Evolutionary conservation across 306 rosid species (phyloP).

Genomic region (Gynostemma pentaphyllum): DNA sequence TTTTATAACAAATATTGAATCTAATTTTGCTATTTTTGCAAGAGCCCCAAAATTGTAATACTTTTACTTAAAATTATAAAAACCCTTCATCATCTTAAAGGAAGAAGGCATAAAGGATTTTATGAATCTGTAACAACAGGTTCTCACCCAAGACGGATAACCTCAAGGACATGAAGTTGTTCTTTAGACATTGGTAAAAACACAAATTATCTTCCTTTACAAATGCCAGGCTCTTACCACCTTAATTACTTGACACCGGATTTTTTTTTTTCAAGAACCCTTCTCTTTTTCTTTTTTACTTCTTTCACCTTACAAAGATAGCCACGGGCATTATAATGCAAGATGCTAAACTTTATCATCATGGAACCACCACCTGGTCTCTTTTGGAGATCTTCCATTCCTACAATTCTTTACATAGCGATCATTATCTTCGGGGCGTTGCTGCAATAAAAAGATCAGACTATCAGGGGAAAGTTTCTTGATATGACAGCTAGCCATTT

Average conservation of each 20-base stretch:
- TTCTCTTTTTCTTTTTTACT: slow-evolving; percentile 25
- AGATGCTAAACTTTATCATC: slow-evolving; percentile 78
- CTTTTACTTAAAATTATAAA: not conserved
- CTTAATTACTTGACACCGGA: not conserved
- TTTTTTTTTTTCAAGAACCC: not conserved
- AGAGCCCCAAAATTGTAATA: no score
- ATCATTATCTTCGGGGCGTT: slow-evolving; percentile 98
- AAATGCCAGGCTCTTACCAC: slow-evolving; percentile 52
- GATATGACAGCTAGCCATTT: no score
- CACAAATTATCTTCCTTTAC: slow-evolving; percentile 51
- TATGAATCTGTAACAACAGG: slow-evolving; percentile 17
- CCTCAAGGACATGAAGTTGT: slow-evolving; percentile 8
- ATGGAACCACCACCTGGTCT: slow-evolving; percentile 99
- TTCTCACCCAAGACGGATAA: slow-evolving; percentile 17
- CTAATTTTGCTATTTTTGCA: no score
- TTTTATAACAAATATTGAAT: no score
- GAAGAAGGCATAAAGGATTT: slow-evolving; percentile 8
- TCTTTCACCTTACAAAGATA: slow-evolving; percentile 32
- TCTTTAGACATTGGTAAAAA: slow-evolving; percentile 16
- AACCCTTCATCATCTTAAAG: not conserved
- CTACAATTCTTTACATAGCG: slow-evolving; percentile 98
- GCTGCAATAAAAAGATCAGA: slow-evolving; percentile 45
- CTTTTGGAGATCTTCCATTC: slow-evolving; percentile 97
- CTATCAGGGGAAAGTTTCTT: not conserved
- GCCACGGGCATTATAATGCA: slow-evolving; percentile 19